Evolutionary conservation across 2,329 filamentous ascomycete species (phyloP), one percentile per base, ranked within the genome.

Genomic region (Aaosphaeria pasadenensis): DNA sequence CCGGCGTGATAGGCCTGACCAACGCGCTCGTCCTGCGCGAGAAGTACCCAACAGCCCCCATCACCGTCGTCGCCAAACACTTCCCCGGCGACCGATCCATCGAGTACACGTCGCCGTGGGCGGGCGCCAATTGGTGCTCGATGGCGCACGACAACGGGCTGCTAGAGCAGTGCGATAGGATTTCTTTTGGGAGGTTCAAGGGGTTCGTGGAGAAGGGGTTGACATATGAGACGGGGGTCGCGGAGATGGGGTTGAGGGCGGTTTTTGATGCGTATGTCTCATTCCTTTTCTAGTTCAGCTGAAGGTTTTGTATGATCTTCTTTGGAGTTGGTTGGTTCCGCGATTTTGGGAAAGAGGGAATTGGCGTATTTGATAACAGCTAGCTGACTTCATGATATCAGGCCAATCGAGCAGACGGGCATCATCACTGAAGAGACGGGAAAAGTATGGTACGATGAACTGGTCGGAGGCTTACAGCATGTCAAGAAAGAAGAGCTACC

Each of bases 61-160:
- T 95, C 54, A 91, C 88, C 0, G 76, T 95, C 33, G 76, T 90
- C 31, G 87, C 89, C 5, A 95, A 92, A 64, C 88, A 95, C 68
- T 94, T 96, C 87, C 91, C 91, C 0, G 91, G 91, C 33, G 91
- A 96, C 74, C 94, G 92, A 70, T 88, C 92, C 56, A 86, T 91
- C 57, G 87, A 95, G 75, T 96, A 96, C 68, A 86, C 89, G 1
- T 95, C 89, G 5, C 90, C 89, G 1, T 95, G 89, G 87, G 90
- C 90, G 4, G 90, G 90, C 11, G 90, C 89, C 52, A 92, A 94
- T 63, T 86, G 85, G 66, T 68, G 87, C 50, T 89, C 87, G 1
- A 60, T 69, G 52, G 63, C 66, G n/a, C 51, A 61, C 30, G 67
- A 70, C 50, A 67, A 66, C 38, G 66, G 66, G 0, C 57, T 49